Base-by-base conservation (phyloP, 352 stramenopile genomes). In the Phytophthora boehmeriae region DNA sequence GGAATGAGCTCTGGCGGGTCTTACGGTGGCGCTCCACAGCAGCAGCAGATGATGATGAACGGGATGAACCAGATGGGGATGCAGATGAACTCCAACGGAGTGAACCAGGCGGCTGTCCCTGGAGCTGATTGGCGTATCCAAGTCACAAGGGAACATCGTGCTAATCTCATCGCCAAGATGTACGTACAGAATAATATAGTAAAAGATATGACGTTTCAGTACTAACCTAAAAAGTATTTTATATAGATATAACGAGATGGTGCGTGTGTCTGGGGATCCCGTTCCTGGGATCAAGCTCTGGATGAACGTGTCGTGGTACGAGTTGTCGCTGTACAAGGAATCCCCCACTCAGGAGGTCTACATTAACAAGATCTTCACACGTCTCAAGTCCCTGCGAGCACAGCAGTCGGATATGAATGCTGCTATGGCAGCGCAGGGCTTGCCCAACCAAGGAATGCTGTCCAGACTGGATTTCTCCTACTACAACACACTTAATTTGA, bases 251-350 rank as follows among this genome's bases (percentile, higher is more conserved):
- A 93, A 95, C 45, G 83, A 95, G 66, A 86, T 95, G 70, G 86
- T 95, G 38, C 83, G 86, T 52, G 83, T 93, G 16, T 88, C 81
- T 30, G 86, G 69, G 6, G 86, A 95, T 57, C 83, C 83, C 17
- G 69, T 86, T 30, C 83, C 86, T 0, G 86, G 86, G 22, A 95
- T 95, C 52, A 91, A 91, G 67, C 80, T 95, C 51, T 95, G 86
- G 86, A 95, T 93, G 80, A 93, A 95, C 62, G 86, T 93, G 30
- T 86, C 86, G 47, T 93, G 86, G 83, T 95, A 91, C 66, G 86
- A 95, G 62, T 62, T 95, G 36, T 86, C 82, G 53, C 66, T 93
- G n/a, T 95, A 90, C 73, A 92, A 91, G 66, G 86, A 95, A 68
- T 92, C 83, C 30, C 84, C 77, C 20, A 95, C 86, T 14, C 83